Base-by-base conservation (phyloP, 2,329 filamentous ascomycete species). In the Diaporthe caulivora region DNA sequence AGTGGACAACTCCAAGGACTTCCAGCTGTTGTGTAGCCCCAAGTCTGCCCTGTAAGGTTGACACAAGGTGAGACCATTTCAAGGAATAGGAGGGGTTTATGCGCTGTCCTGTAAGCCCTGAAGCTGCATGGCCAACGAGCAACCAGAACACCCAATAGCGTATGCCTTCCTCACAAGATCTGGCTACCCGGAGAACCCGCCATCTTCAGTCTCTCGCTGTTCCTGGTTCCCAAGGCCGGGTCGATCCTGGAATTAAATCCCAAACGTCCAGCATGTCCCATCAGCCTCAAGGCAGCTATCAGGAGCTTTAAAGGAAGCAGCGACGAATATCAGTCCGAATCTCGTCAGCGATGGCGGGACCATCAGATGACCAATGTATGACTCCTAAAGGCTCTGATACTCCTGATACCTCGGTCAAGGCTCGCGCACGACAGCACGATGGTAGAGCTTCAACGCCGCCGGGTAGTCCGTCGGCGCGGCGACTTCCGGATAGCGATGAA, bases 21-120 rank as follows among this genome's bases (percentile, higher is more conserved):
- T 13, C 11, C 10, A 15, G 10, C 17, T 0, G 24, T 40, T n/a
- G 31, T 24, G 34, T 13, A n/a, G 21, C 1, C 54, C 21, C n/a
- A 21, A 58, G 21, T 58, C 54, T 37, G 54, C 54, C 54, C 37
- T 3, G 54, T 3, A 24, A 58, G 31, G 54, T 40, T 58, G 54
- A 58, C 10, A 40, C 54, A 8, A 58, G 4, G 9, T 37, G 18
- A n/a, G 31, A n/a, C 54, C 31, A 24, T 15, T 15, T 37, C 31
- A 3, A 5, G 31, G 21, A 17, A 1, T 1, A 11, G 3, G 54
- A 40, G 21, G 9, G 31, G 15, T 10, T 13, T n/a, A 58, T 37
- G 54, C 21, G 54, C 54, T 58, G 54, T 37, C 54, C 31, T 58
- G 54, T 31, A 58, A 58, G 54, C 54, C 54, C n/a, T 58, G 54